phyloP scores from a whole-genome alignment of 2,329 filamentous ascomycete genomes.

The Claviceps pazoutovae region DNA sequence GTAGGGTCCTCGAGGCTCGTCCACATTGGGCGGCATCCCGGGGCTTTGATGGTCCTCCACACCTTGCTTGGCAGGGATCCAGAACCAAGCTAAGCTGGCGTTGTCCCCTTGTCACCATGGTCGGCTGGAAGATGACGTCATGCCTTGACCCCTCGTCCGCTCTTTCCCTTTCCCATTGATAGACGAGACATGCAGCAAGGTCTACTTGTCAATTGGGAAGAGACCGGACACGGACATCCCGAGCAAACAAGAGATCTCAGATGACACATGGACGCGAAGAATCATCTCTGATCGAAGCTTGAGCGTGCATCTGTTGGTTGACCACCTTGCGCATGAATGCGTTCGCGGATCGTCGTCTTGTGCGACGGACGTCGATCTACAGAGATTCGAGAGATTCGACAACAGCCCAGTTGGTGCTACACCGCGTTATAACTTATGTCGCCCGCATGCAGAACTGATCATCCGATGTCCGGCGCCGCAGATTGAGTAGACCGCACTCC shows the following conservation, averaged over 20 bases:
- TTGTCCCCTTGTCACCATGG: background rate
- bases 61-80: background rate
- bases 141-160: background rate
- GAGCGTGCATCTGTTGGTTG: too few species aligned
- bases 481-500: too few species aligned
- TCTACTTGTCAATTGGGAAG: too few species aligned
- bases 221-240: too few species aligned
- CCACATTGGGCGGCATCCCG: background rate
- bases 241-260: too few species aligned
- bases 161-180: background rate
- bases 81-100: background rate
- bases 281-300: too few species aligned
- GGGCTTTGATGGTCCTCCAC: background rate
- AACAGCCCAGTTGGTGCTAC: too few species aligned
- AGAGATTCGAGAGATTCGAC: too few species aligned
- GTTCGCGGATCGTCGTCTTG: too few species aligned
- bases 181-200: background rate
- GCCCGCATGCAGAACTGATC: background rate
- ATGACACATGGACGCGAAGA: background rate
- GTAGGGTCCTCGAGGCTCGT: slow-evolving; percentile 3
- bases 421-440: background rate
- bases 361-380: too few species aligned
- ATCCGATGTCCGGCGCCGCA: background rate
- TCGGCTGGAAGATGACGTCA: slow-evolving; percentile 2
- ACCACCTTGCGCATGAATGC: too few species aligned